Conservation (phyloP, 2,329 filamentous ascomycete genomes). For the Chaetomium sp. region DNA sequence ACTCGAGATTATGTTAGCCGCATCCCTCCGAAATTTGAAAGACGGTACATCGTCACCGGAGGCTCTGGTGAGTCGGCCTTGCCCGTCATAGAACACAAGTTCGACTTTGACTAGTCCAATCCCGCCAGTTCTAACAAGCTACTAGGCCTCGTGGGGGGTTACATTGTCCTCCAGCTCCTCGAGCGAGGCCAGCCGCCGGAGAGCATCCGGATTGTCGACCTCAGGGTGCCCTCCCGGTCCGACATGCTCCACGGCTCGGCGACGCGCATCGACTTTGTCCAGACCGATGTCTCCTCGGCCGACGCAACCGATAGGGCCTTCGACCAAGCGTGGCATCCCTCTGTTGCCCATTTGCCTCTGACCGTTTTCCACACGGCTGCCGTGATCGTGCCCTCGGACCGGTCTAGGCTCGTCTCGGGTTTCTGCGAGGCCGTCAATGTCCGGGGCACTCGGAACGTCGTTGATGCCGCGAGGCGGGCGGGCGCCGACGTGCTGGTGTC, state of each 20-base stretch:
- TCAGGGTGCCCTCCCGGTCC: constrained; percentile 46
- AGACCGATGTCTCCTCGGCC: constrained; percentile 54
- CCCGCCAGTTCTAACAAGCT: background rate
- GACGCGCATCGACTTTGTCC: constrained; percentile 45
- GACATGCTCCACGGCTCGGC: constrained; percentile 46
- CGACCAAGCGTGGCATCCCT: constrained; percentile 47
- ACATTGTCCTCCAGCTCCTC: constrained; percentile 56
- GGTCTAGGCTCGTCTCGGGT: constrained; percentile 48
- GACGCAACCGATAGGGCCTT: constrained; percentile 50
- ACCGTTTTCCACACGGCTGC: constrained; percentile 62
- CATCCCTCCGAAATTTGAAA: constrained; percentile 45
- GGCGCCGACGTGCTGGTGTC: constrained; percentile 54
- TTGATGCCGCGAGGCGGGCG: constrained; percentile 49
- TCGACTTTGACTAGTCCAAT: background rate
- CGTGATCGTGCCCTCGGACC: constrained; percentile 55
- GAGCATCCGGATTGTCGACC: constrained; percentile 57
- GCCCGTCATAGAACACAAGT: background rate
- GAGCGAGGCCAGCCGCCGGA: constrained; percentile 53
- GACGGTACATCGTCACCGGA: constrained; percentile 50
- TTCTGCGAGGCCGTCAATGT: constrained; percentile 54
- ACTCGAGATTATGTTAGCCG: constrained; percentile 38
- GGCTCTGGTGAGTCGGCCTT: constrained; percentile 45
- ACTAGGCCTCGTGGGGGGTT: constrained; percentile 56
- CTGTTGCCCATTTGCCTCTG: constrained; percentile 48
- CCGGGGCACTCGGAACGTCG: constrained; percentile 51